Evolutionary conservation across 306 rosid species (phyloP).

Genomic region (Begonia loranthoides): DNA sequence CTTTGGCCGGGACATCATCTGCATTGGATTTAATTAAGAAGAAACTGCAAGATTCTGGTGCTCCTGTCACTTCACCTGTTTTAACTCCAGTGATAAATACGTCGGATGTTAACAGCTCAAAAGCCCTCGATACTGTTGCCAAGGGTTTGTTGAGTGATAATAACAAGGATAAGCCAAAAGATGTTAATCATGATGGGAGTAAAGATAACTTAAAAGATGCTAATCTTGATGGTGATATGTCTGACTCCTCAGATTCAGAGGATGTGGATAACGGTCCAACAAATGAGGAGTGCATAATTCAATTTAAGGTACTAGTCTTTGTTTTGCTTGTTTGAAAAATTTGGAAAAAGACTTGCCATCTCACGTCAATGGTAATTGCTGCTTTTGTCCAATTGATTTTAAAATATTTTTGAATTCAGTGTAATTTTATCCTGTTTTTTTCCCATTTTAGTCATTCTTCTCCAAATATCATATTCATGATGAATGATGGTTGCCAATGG

Average conservation of each 20-base stretch:
- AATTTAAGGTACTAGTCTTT: slow-evolving; percentile 59
- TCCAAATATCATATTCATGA: no score
- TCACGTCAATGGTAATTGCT: no score
- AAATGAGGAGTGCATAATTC: slow-evolving; percentile 73
- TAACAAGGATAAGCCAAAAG: slow-evolving; percentile 66
- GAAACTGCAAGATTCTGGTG: slow-evolving; percentile 88
- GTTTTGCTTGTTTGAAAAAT: slow-evolving; percentile 6
- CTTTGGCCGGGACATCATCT: slow-evolving; percentile 53
- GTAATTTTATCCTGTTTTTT: no score
- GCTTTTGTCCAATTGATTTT: no score
- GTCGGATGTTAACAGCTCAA: slow-evolving; percentile 66
- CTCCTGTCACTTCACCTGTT: slow-evolving; percentile 61
- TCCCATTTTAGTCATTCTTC: no score
- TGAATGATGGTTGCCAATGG: no score
- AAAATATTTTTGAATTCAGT: no score
- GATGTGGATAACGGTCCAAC: slow-evolving; percentile 77
- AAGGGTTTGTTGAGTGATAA: slow-evolving; percentile 59
- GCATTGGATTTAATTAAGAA: slow-evolving; percentile 88
- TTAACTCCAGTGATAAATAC: slow-evolving; percentile 27
- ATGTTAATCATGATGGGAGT: slow-evolving; percentile 60
- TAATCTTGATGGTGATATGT: slow-evolving; percentile 54
- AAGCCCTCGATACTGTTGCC: slow-evolving; percentile 39
- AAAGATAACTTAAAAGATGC: slow-evolving; percentile 69
- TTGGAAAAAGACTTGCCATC: background rate
- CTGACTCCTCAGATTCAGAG: slow-evolving; percentile 92